These are phyloP conservation scores for Coniosporium apollinis DNA, from an alignment of 495 filamentous ascomycete genomes.

Conservation along the genomic window DNA sequence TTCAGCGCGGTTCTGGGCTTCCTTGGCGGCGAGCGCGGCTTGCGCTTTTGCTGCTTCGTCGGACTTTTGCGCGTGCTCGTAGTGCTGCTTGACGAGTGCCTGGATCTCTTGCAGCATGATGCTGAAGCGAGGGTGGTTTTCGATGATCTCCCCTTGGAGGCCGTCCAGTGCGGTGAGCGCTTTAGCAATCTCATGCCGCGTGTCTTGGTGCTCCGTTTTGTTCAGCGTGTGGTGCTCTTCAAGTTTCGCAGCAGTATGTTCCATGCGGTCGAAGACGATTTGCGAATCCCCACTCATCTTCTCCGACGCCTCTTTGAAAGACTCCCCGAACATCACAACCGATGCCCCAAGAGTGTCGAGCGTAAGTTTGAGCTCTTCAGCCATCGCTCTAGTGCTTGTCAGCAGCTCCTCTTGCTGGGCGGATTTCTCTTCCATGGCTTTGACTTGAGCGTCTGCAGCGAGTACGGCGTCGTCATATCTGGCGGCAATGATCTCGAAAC, in stretches of 20 bases:
- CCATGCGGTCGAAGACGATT: conserved; percentile 62
- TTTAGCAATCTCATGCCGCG: conserved; percentile 57
- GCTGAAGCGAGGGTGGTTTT: conserved; percentile 73
- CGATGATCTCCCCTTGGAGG: conserved; percentile 55
- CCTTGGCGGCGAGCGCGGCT: conserved; percentile 13
- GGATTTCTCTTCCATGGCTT: conserved; percentile 47
- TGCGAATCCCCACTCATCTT: conserved; percentile 72
- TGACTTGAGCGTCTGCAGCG: conserved; percentile 49
- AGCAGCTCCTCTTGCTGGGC: conserved; percentile 50
- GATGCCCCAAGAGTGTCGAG: conserved; percentile 72
- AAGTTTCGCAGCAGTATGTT: conserved; percentile 55
- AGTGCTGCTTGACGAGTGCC: conserved; percentile 64
- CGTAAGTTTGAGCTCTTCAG: conserved; percentile 69
- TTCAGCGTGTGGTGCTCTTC: conserved; percentile 57
- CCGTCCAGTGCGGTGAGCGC: conserved; percentile 52
- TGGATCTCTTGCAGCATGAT: conserved; percentile 70
- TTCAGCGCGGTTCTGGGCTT: conserved; percentile 13
- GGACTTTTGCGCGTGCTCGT: conserved; percentile 44
- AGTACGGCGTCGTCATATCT: conserved; percentile 73
- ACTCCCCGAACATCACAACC: conserved; percentile 20
- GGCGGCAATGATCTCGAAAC: conserved; percentile 54
- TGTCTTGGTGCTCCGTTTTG: conserved; percentile 60
- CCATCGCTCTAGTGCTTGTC: conserved; percentile 52
- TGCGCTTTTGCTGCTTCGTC: conserved; percentile 19
- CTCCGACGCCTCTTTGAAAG: conserved; percentile 61